A percentile compares a stretch with the other conserved stretches of the same genome.
phyloP scores from a whole-genome alignment of 1,139 yeast genomes.

The Kodamaea suecica region DNA sequence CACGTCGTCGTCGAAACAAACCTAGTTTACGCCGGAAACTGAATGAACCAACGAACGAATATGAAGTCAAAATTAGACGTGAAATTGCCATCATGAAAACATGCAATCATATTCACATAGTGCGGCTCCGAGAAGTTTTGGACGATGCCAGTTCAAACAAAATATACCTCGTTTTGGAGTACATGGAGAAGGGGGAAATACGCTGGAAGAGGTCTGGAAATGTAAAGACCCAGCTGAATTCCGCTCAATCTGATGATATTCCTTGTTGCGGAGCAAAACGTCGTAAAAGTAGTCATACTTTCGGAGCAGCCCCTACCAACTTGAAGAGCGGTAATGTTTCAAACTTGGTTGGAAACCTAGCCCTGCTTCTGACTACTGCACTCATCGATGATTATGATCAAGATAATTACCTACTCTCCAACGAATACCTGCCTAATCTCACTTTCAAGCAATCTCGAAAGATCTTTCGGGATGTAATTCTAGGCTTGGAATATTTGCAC shows the following conservation, averaged over 20 bases:
- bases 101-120: constrained; percentile 89
- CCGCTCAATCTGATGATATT: constrained; percentile 19
- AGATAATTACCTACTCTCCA: constrained; percentile 40
- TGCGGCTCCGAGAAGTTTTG: constrained; percentile 78
- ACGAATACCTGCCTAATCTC: constrained; percentile 54
- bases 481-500: constrained; percentile 91
- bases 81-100: constrained; percentile 97
- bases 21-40: constrained; percentile 48
- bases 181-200: constrained; percentile 88
- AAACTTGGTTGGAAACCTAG: not conserved
- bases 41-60: constrained; percentile 22
- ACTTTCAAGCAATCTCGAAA: constrained; percentile 63
- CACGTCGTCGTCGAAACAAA: constrained; percentile 55
- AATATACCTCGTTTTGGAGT: constrained; percentile 87
- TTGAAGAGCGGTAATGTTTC: not conserved
- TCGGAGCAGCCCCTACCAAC: constrained; percentile 2
- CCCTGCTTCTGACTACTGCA: not conserved
- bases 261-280: constrained; percentile 35
- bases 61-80: constrained; percentile 72
- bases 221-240: constrained; percentile 6
- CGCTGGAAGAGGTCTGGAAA: constrained; percentile 60
- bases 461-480: constrained; percentile 78
- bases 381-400: constrained; percentile 10
- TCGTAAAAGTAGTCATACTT: constrained; percentile 2
- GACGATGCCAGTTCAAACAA: constrained; percentile 84